These are phyloP conservation scores for Coemansia furcata DNA, from an alignment of 192 early-diverging fungal species.

Conservation along the genomic window DNA sequence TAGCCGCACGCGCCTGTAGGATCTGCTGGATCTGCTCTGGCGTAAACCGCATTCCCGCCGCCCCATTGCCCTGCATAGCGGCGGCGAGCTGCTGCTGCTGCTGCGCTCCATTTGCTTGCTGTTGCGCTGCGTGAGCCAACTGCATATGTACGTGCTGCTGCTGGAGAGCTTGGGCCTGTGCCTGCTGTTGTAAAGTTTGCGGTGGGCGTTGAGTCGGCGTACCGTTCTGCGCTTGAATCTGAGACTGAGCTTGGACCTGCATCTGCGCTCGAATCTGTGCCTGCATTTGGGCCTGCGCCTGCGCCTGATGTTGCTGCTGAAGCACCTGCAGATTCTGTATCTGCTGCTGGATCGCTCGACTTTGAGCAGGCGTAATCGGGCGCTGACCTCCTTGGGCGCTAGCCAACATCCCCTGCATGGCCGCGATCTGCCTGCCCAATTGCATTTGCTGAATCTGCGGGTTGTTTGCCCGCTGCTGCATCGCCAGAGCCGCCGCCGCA, in stretches of 20 bases:
- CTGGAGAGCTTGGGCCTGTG: conserved; percentile 13
- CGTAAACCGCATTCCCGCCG: conserved; percentile 29
- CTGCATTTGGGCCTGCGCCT: conserved; percentile 15
- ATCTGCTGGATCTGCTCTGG: conserved; percentile 47
- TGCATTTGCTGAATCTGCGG: conserved; percentile 26
- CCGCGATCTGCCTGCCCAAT: conserved; percentile 21
- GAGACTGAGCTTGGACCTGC: conserved; percentile 21
- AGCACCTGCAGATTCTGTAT: conserved; percentile 24
- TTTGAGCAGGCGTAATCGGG: conserved; percentile 28
- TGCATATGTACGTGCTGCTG: conserved; percentile 19
- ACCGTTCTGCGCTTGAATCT: conserved; percentile 2
- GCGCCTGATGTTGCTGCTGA: conserved; percentile 15
- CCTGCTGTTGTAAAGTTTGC: conserved; percentile 12
- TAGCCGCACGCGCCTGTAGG: conserved; percentile 45
- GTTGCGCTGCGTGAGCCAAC: conserved; percentile 16
- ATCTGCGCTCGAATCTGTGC: conserved; percentile 18
- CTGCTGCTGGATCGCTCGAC: conserved; percentile 34
- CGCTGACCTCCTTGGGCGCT: conserved; percentile 26
- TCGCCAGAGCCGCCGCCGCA: conserved; percentile 35
- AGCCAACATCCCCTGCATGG: conserved; percentile 34
- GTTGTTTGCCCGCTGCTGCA: conserved; percentile 28
- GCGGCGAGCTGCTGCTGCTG: conserved; percentile 18
- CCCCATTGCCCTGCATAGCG: conserved; percentile 13
- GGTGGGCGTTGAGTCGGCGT: background rate
- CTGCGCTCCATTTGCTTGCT: conserved; percentile 6